A percentile compares a stretch with the other conserved stretches of the same genome.
Conservation (phyloP, 2,329 filamentous ascomycete species). For the Apiospora phragmitis region DNA sequence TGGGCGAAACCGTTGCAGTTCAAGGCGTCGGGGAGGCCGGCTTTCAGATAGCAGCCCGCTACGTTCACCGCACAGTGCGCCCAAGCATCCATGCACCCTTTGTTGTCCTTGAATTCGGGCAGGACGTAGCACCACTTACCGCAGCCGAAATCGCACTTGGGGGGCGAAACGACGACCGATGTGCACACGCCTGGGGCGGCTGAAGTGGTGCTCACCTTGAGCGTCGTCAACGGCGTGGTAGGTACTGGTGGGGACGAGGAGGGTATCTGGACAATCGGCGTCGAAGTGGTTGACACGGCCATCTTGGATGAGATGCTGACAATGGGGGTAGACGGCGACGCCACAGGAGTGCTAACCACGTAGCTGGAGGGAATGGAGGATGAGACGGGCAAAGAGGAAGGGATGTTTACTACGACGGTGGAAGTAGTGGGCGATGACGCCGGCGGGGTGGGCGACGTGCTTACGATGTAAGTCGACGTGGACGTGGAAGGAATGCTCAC, state of each 20-base stretch:
- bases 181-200: slow-evolving; percentile 45
- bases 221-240: slow-evolving; percentile 12
- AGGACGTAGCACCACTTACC: slow-evolving; percentile 48
- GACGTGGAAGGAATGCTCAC: not conserved
- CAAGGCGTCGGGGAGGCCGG: slow-evolving; percentile 49
- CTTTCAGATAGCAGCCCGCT: slow-evolving; percentile 50
- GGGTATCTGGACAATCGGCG: slow-evolving; percentile 15
- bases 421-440: not conserved
- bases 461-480: not conserved
- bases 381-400: not conserved
- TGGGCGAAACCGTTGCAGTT: slow-evolving; percentile 51
- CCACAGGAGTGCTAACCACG: not conserved
- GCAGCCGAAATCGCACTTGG: slow-evolving; percentile 54
- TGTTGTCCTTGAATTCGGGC: slow-evolving; percentile 46
- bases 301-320: not conserved
- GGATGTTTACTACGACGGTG: not conserved
- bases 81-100: slow-evolving; percentile 42
- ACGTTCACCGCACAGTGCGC: slow-evolving; percentile 49
- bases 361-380: not conserved
- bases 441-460: not conserved
- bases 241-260: slow-evolving; percentile 5
- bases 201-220: slow-evolving; percentile 26
- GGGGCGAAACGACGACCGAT: slow-evolving; percentile 43
- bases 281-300: not conserved
- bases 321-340: not conserved